These are phyloP conservation scores for Paspalum vaginatum DNA, from an alignment of 176 grass and related monocot species.

Conservation along the genomic window DNA sequence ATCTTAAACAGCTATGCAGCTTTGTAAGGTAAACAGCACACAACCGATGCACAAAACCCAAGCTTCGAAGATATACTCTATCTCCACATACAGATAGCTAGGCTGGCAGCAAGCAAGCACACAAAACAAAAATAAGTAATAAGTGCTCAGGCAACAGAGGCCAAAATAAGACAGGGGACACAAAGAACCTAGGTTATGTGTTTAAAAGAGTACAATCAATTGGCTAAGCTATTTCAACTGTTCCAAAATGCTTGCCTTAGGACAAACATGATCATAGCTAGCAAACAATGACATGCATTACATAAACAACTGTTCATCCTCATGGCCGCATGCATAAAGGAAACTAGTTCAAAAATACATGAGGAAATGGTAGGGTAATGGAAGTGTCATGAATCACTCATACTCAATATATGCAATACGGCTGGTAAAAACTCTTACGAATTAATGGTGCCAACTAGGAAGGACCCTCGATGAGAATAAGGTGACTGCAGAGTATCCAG, in stretches of 20 bases:
- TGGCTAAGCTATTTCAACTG: conserved; percentile 15
- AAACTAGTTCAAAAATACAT: background rate
- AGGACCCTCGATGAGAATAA: conserved; percentile 64
- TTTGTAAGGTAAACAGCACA: conserved; percentile 15
- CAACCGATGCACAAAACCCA: background rate
- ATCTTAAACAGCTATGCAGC: conserved; percentile 7
- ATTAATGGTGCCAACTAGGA: conserved; percentile 83
- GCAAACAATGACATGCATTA: background rate
- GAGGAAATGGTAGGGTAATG: background rate
- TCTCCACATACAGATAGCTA: background rate
- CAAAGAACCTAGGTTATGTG: conserved; percentile 24
- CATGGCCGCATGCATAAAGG: conserved; percentile 16
- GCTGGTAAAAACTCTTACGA: conserved; percentile 59
- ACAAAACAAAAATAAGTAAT: background rate
- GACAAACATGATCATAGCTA: conserved; percentile 31
- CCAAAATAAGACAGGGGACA: conserved; percentile 12
- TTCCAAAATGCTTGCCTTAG: conserved; percentile 15
- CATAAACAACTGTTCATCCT: conserved; percentile 18
- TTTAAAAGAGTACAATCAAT: conserved; percentile 20
- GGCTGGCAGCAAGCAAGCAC: background rate
- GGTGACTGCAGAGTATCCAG: conserved; percentile 79
- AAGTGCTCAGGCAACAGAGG: conserved; percentile 14
- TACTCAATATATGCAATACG: conserved; percentile 37
- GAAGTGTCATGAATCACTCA: conserved; percentile 19
- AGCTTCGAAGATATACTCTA: conserved; percentile 11